Evolutionary conservation across 2,329 filamentous ascomycete species (phyloP).

Genomic region (Scopulariopsis brevicaulis): DNA sequence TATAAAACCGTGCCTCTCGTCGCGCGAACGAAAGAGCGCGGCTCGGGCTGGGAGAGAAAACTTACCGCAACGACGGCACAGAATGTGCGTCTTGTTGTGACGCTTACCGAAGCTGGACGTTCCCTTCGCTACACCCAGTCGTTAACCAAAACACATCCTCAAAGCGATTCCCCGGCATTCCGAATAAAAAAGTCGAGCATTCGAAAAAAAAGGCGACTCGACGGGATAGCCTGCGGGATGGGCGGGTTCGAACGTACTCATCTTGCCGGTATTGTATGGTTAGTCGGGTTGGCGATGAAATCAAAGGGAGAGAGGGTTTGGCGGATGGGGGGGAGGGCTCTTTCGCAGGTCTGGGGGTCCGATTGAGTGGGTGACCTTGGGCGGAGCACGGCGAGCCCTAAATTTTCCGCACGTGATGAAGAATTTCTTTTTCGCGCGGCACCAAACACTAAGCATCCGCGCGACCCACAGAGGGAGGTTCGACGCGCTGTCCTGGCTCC

Average conservation of each 20-base stretch:
- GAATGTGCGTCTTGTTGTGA: constrained; percentile 97
- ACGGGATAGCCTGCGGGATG: neutral
- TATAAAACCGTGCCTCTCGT: neutral
- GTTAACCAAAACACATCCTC: constrained; percentile 7
- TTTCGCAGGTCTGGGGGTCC: neutral
- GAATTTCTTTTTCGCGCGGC: neutral
- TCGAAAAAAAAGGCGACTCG: constrained; percentile 2
- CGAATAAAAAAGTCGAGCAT: neutral
- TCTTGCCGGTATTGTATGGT: constrained; percentile 35
- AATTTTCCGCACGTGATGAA: constrained; percentile 3
- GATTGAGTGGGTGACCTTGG: constrained; percentile 1
- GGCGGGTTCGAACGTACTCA: constrained; percentile 34
- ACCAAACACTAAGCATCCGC: neutral
- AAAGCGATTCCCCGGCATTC: neutral
- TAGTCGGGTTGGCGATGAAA: constrained; percentile 7
- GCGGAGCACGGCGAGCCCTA: constrained; percentile 2
- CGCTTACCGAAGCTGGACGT: constrained; percentile 49
- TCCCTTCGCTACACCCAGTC: constrained; percentile 36
- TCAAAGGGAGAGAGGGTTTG: neutral
- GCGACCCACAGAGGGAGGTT: too few species aligned
- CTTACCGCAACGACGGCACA: constrained; percentile 97
- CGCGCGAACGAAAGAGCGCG: neutral
- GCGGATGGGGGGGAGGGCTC: neutral
- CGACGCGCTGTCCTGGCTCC: too few species aligned
- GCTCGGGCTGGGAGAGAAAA: constrained; percentile 17